A percentile compares a stretch with the other conserved stretches of the same genome.
These are phyloP conservation scores for Ophiorrhiza pumila DNA, from an alignment of 257 asterid genomes.

Conservation along the genomic window DNA sequence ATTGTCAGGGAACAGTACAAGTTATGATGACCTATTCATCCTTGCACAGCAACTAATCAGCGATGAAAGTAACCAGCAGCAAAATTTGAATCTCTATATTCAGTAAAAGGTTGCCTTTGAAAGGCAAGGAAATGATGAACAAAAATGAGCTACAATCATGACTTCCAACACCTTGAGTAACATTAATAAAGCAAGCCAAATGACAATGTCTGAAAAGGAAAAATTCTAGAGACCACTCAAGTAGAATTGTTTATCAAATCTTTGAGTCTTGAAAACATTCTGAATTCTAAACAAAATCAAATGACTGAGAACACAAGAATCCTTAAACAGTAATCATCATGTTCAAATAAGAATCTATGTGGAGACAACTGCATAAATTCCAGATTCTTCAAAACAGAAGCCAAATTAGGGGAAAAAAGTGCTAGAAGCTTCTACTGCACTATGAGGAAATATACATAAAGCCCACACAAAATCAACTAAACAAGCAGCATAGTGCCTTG, in stretches of 20 bases:
- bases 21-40: not conserved
- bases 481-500: no score
- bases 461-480: not conserved
- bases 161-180: conserved; percentile 1
- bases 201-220: not conserved
- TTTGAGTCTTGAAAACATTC: not conserved
- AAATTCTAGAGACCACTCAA: not conserved
- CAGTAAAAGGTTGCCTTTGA: not conserved
- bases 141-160: not conserved
- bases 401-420: not conserved
- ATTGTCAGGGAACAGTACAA: not conserved
- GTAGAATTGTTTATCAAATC: not conserved
- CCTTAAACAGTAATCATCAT: not conserved
- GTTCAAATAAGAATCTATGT: not conserved
- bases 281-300: not conserved
- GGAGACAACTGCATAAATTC: not conserved
- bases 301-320: not conserved
- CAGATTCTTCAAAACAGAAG: not conserved
- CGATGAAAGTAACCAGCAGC: not conserved
- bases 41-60: not conserved
- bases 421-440: not conserved
- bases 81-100: not conserved
- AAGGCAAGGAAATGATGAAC: not conserved
- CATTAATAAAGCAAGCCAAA: not conserved
- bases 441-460: not conserved